phyloP scores from a whole-genome alignment of 768 basidiomycete genomes.

The Boletus pseudopeckii region DNA sequence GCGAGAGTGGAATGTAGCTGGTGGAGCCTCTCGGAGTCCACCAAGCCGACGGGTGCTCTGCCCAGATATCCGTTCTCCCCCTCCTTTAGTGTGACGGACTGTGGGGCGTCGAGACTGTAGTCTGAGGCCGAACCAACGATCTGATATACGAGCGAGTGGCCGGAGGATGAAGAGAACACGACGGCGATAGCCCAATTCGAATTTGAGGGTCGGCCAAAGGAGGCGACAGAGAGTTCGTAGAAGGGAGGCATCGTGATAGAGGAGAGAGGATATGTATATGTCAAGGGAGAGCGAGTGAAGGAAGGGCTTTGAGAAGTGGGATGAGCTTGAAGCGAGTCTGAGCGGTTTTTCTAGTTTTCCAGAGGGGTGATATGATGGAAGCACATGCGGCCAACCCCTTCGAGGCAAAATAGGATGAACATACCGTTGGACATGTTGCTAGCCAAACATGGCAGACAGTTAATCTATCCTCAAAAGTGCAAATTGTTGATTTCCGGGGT shows the following conservation, averaged over 20 bases:
- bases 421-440: slow-evolving; percentile 12
- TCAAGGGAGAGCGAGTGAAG: not conserved
- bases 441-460: slow-evolving; percentile 19
- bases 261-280: not conserved
- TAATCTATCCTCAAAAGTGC: slow-evolving; percentile 34
- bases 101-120: slow-evolving; percentile 31
- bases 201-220: slow-evolving; percentile 21
- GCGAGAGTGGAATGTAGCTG: slow-evolving; percentile 28
- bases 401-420: slow-evolving; percentile 18
- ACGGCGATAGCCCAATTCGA: slow-evolving; percentile 28
- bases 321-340: not conserved
- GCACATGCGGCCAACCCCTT: slow-evolving; percentile 23
- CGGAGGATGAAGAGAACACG: slow-evolving; percentile 26
- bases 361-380: slow-evolving; percentile 8
- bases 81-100: slow-evolving; percentile 31
- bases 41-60: slow-evolving; percentile 23
- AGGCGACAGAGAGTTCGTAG: slow-evolving; percentile 32
- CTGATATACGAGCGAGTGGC: slow-evolving; percentile 31
- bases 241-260: slow-evolving; percentile 29
- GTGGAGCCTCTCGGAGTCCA: slow-evolving; percentile 29
- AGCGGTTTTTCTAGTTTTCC: slow-evolving; percentile 22
- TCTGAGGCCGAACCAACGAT: slow-evolving; percentile 26
- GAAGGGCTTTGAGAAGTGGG: slow-evolving; percentile 1
- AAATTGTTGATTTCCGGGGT: slow-evolving; percentile 30
- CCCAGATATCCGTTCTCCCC: slow-evolving; percentile 28